Conservation (phyloP, 2,329 filamentous ascomycete genomes). For the Drechmeria coniospora region DNA sequence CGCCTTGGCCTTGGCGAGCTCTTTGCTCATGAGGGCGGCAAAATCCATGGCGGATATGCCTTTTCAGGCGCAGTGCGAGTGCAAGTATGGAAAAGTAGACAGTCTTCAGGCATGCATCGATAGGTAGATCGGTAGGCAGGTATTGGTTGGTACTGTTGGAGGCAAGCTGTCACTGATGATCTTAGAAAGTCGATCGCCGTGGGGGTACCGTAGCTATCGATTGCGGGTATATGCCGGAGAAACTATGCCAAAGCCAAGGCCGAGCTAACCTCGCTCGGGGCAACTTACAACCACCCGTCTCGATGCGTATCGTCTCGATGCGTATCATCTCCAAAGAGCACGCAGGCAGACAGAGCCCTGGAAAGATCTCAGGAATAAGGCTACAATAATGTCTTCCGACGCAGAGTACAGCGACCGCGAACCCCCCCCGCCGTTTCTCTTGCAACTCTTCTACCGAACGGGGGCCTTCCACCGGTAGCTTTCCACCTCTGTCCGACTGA, state of each 20-base stretch:
- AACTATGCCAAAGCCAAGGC: conserved; percentile 1
- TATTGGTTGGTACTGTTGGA: background rate
- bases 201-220: too few species aligned
- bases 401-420: conserved; percentile 37
- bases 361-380: too few species aligned
- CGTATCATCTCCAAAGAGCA: too few species aligned
- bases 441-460: conserved; percentile 71
- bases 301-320: too few species aligned
- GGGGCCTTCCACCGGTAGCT: conserved; percentile 53
- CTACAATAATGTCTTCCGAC: conserved; percentile 25
- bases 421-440: conserved; percentile 62
- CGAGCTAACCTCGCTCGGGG: too few species aligned
- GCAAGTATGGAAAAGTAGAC: too few species aligned
- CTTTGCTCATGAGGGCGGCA: conserved; percentile 79
- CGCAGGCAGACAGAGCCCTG: too few species aligned
- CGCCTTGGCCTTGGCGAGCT: conserved; percentile 70
- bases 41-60: conserved; percentile 62
- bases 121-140: background rate
- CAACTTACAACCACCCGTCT: too few species aligned
- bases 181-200: too few species aligned
- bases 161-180: background rate
- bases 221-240: conserved; percentile 14
- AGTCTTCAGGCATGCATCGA: too few species aligned
- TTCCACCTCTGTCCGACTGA: background rate
- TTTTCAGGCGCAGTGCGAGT: background rate